Base-by-base conservation (phyloP, 768 basidiomycete genomes). In the Amanita phalloides region DNA sequence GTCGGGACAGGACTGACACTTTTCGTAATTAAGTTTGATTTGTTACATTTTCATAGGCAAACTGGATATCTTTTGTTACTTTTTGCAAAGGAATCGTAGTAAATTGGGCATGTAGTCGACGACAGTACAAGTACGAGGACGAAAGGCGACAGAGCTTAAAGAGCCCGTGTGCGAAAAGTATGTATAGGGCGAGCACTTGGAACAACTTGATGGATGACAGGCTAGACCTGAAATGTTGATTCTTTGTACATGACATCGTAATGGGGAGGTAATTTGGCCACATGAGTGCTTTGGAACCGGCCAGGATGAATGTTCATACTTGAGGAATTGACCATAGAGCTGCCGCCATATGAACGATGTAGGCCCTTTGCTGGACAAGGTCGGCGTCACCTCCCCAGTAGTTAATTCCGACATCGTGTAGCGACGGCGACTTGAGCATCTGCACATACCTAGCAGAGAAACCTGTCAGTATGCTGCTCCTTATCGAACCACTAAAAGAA, bases 211-310 rank as follows among this genome's bases (percentile, higher is more conserved):
- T 68, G 44, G 75, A 81, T 32, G 84, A 80, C 88, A 97, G 92
- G 3, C 83, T 84, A 3, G 90, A 79, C 43, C 86, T 78, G 54
- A 98, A 68, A 64, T 97, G 92, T 62, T 95, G 89, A 66, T 96
- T 96, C 66, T 98, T 83, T 83, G 65, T 97, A 86, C 0, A 91
- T 88, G 55, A 99, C 88, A 63, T 97, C 97, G 65, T 91, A 97
- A 64, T 97, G 86, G 9, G 90, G n/a, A n/a, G n/a, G n/a, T n/a
- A n/a, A n/a, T n/a, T n/a, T n/a, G n/a, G n/a, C n/a, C n/a, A n/a
- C n/a, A 93, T 0, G 93, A 3, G 92, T 94, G 57, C 85, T 86
- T 58, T 90, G 89, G 77, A 99, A 92, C 14, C 86, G 73, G 5
- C 95, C 95, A n/a, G 1, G 83, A 79, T 2, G 82, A 71, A 3